Evolutionary conservation across 768 basidiomycete species (phyloP).

Genomic region (Russula emetica): DNA sequence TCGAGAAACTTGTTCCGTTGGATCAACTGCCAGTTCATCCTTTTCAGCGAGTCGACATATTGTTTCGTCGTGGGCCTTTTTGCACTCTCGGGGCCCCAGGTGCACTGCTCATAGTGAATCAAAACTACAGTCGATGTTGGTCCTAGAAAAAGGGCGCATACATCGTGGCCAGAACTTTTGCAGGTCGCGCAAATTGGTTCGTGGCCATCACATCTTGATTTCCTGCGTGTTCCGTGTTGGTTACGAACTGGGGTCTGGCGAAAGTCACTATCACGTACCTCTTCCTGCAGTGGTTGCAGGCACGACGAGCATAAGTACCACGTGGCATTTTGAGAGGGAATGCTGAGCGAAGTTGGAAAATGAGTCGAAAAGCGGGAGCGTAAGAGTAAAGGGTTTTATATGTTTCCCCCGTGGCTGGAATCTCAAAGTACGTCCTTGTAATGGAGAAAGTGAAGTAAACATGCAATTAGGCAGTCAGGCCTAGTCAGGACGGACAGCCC

Average conservation of each 20-base stretch:
- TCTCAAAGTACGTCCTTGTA: neutral
- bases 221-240: constrained; percentile 27
- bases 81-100: constrained; percentile 36
- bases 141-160: constrained; percentile 11
- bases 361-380: neutral
- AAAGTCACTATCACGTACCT: constrained; percentile 25
- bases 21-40: constrained; percentile 32
- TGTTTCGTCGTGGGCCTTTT: constrained; percentile 36
- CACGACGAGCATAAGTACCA: constrained; percentile 35
- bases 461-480: constrained; percentile 1
- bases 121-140: neutral
- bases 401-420: neutral
- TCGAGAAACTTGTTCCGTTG: constrained; percentile 32
- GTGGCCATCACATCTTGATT: constrained; percentile 36
- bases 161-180: constrained; percentile 30
- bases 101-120: constrained; percentile 29
- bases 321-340: constrained; percentile 17
- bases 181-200: constrained; percentile 35
- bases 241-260: neutral
- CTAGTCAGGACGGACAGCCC: neutral
- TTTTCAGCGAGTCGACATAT: constrained; percentile 35
- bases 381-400: neutral
- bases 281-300: constrained; percentile 36
- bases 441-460: neutral
- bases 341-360: neutral